phyloP scores from a whole-genome alignment of 2,329 filamentous ascomycete genomes.

The Neofusicoccum parvum region DNA sequence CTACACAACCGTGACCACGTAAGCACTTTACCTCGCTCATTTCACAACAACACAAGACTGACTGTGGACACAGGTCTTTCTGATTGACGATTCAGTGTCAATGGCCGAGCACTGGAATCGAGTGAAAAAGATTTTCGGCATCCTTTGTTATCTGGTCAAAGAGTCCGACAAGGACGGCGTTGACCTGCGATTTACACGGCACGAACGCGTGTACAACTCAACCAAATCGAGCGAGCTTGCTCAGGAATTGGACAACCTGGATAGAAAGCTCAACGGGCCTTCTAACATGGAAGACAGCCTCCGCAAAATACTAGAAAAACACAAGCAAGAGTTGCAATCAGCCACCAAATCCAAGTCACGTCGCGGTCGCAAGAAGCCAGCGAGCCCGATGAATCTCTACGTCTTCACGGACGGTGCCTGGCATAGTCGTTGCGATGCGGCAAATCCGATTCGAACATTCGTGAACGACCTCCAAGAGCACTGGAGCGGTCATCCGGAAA shows the following conservation, averaged over 20 bases:
- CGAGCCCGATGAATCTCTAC: slow-evolving; percentile 11
- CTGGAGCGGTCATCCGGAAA: background rate
- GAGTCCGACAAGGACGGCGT: slow-evolving; percentile 26
- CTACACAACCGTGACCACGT: background rate
- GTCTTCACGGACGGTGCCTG: slow-evolving; percentile 24
- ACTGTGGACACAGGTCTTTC: slow-evolving; percentile 20
- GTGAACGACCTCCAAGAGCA: slow-evolving; percentile 5
- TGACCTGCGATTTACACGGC: slow-evolving; percentile 26
- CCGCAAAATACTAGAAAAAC: background rate
- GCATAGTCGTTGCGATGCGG: slow-evolving; percentile 12
- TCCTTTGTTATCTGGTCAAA: slow-evolving; percentile 26
- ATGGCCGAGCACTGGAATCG: slow-evolving; percentile 20
- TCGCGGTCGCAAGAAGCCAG: background rate
- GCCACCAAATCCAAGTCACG: no score
- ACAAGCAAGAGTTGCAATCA: no score
- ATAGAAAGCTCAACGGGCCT: background rate
- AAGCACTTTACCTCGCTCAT: background rate
- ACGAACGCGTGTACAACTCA: background rate
- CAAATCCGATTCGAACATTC: slow-evolving; percentile 12
- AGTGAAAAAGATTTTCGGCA: slow-evolving; percentile 16
- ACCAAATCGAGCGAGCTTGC: background rate
- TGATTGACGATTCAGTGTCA: slow-evolving; percentile 23
- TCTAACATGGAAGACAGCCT: slow-evolving; percentile 20
- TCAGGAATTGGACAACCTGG: background rate
- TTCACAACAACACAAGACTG: background rate